A percentile compares a stretch with the other conserved stretches of the same genome.
phyloP scores from a whole-genome alignment of 352 stramenopile genomes.

The Globisporangium acanthophoron region DNA sequence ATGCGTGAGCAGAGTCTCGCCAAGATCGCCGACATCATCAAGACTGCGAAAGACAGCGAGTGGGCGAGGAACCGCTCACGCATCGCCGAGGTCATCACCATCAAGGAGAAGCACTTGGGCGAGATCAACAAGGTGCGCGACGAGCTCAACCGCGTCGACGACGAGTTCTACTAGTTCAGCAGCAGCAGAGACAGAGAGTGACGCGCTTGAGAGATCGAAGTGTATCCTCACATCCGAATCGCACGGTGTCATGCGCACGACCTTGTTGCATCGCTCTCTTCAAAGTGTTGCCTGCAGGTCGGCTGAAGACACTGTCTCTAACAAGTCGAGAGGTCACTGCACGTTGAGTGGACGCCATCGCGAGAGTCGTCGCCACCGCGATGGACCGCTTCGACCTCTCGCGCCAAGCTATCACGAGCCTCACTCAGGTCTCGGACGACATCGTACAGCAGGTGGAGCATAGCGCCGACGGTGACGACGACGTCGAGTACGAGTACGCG shows the following conservation, averaged over 20 bases:
- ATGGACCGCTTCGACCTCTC: slow-evolving; percentile 48
- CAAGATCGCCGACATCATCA: slow-evolving; percentile 64
- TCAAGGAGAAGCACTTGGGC: slow-evolving; percentile 63
- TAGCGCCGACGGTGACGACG: not conserved
- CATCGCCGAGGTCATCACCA: slow-evolving; percentile 64
- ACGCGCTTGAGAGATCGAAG: not conserved
- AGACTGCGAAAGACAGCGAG: slow-evolving; percentile 53
- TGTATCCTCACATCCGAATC: too few relatives aligned
- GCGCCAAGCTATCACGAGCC: slow-evolving; percentile 35
- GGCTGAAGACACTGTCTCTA: too few relatives aligned
- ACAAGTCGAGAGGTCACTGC: not conserved
- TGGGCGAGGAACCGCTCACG: slow-evolving; percentile 71
- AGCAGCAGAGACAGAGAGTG: not conserved
- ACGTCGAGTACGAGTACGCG: slow-evolving; percentile 20
- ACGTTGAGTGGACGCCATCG: not conserved
- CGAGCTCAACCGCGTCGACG: slow-evolving; percentile 70
- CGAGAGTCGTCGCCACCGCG: not conserved
- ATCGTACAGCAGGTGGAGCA: slow-evolving; percentile 36
- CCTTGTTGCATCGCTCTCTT: too few relatives aligned
- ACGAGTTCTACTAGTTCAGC: slow-evolving; percentile 65
- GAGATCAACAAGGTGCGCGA: slow-evolving; percentile 63
- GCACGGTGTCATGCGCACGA: too few relatives aligned
- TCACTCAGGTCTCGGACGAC: slow-evolving; percentile 42
- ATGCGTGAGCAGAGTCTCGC: slow-evolving; percentile 77
- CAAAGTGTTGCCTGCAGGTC: not conserved